phyloP scores from a whole-genome alignment of 2,329 filamentous ascomycete genomes.

The Colletotrichum scovillei region DNA sequence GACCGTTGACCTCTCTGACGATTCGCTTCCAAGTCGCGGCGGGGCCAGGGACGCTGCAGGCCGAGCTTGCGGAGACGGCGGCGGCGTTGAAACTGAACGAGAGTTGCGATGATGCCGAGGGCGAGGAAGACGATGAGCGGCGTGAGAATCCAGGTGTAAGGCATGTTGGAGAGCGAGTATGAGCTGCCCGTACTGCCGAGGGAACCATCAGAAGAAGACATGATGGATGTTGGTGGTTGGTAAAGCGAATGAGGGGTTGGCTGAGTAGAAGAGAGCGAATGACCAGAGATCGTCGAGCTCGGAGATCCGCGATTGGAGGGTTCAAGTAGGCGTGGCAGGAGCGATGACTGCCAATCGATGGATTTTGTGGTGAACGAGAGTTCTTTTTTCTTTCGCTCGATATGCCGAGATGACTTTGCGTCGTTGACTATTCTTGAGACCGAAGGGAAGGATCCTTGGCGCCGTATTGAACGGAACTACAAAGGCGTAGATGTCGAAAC shows the following conservation, averaged over 20 bases:
- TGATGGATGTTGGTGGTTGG: background rate
- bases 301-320: slow-evolving; percentile 4
- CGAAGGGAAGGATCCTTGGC: slow-evolving; percentile 8
- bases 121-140: slow-evolving; percentile 58
- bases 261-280: background rate
- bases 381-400: slow-evolving; percentile 11
- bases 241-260: background rate
- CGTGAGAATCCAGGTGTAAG: slow-evolving; percentile 68
- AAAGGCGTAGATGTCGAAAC: slow-evolving; percentile 25
- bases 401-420: background rate
- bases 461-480: slow-evolving; percentile 14
- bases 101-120: slow-evolving; percentile 49
- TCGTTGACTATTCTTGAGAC: slow-evolving; percentile 12
- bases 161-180: slow-evolving; percentile 54
- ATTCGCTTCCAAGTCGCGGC: slow-evolving; percentile 38
- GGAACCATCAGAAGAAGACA: slow-evolving; percentile 24
- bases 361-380: background rate
- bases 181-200: background rate
- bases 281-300: background rate
- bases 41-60: slow-evolving; percentile 35
- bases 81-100: slow-evolving; percentile 57
- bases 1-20: slow-evolving; percentile 24
- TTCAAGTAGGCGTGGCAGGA: slow-evolving; percentile 12
- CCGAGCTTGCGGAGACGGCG: slow-evolving; percentile 41
- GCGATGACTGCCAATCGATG: background rate